Evolutionary conservation across 192 early-diverging fungal genomes (phyloP), one percentile per base, ranked within the genome.

Genomic region (Linnemannia hyalina): DNA sequence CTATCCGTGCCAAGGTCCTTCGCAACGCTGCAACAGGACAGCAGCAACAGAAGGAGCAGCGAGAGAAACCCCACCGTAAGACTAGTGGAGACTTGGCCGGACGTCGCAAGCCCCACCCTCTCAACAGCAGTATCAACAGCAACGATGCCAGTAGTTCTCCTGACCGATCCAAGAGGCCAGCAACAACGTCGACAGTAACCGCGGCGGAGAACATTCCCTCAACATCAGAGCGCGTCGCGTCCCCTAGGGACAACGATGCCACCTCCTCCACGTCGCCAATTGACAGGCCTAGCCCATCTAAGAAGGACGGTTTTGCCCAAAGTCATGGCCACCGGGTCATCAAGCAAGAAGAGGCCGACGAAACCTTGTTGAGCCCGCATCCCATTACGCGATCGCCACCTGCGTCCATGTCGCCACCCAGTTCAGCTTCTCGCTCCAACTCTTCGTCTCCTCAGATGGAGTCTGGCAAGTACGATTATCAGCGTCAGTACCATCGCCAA

Each of bases 1-100:
- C 89, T 5, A 73, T 90, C 26, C 76, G 89, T 5, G 79, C 82
- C 41, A 90, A 90, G 70, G 89, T 90, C 8, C 74, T 83, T 26
- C 49, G 82, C 35, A 90, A 90, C 73, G 85, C 79, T 23, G 60
- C 60, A 29, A 7, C 60, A 65, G 84, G 77, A 6, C 79, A 81
- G 16, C 84, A 85, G 16, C 82, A 76, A 20, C 77, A 70, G 23
- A 47, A 77, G 65, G 60, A 81, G 54, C 73, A 72, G n/a, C 80
- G 41, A 6, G 38, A 81, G 15, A 44, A 79, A 22, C 77, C 70
- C 20, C 80, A 81, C 15, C 74, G 75, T 49, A 81, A 81, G 68
- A 15, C 80, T 0, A 81, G 73, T 13, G 47, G 54, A 22, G 80
- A 81, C 13, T 15, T 41, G 18, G 32, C 23, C 3, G 36, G 6